Conservation (phyloP, 2,329 filamentous ascomycete species). For the Colletotrichum coccodes region DNA sequence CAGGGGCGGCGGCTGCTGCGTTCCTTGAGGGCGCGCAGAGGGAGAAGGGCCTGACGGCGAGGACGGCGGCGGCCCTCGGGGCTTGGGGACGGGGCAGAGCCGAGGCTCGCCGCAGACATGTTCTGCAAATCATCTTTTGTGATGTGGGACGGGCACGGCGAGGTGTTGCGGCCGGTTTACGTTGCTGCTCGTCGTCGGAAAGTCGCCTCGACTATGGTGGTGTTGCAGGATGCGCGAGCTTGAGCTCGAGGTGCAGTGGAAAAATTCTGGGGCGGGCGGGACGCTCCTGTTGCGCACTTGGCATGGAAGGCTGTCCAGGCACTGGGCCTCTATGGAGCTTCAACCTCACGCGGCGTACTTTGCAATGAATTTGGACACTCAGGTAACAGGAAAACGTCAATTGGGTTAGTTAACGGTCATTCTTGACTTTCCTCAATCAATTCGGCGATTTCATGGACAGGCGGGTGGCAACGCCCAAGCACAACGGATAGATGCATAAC, state of each 20-base stretch:
- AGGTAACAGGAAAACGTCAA: not conserved
- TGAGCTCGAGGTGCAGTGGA: constrained; percentile 21
- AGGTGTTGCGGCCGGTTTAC: not conserved
- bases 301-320: not conserved
- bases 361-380: not conserved
- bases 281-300: constrained; percentile 27
- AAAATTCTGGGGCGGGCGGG: constrained; percentile 36
- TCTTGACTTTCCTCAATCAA: not conserved
- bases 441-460: not conserved
- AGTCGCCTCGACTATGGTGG: not conserved
- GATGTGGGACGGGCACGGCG: not conserved
- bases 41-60: constrained; percentile 51
- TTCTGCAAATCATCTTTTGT: constrained; percentile 50
- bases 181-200: constrained; percentile 1
- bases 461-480: too few relatives aligned
- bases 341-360: not conserved
- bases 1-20: constrained; percentile 23
- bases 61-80: constrained; percentile 28
- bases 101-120: constrained; percentile 61
- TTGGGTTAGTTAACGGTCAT: not conserved
- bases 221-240: constrained; percentile 30
- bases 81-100: constrained; percentile 41
- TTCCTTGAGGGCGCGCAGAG: constrained; percentile 40
- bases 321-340: not conserved
- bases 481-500: constrained; percentile 27